Percentiles rank a stretch among this genome's conserved stretches.
These are phyloP conservation scores for Phytophthora fragariaefolia DNA, from an alignment of 352 stramenopile genomes.

Conservation along the genomic window DNA sequence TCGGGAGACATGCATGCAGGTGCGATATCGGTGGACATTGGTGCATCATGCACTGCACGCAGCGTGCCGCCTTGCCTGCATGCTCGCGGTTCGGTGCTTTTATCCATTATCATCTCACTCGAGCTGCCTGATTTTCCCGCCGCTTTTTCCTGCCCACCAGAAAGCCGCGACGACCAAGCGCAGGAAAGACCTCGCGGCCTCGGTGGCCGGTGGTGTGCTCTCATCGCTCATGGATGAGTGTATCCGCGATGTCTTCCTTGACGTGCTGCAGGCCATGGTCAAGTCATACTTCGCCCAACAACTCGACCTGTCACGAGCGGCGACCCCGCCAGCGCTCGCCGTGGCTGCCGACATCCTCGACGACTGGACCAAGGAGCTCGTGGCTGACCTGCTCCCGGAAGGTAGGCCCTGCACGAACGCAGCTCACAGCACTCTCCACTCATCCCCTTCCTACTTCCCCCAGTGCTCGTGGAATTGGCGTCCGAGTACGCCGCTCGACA, in stretches of 20 bases:
- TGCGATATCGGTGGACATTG: constrained; percentile 9
- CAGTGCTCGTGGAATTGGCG: constrained; percentile 43
- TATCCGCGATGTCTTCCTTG: constrained; percentile 44
- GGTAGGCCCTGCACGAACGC: constrained; percentile 22
- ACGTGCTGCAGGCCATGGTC: constrained; percentile 42
- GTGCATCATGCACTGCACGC: too few relatives aligned
- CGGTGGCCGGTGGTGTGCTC: constrained; percentile 20
- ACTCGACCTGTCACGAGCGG: constrained; percentile 42
- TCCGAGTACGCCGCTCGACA: constrained; percentile 22
- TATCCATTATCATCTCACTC: constrained; percentile 8
- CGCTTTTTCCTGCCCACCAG: too few relatives aligned
- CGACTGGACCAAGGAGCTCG: constrained; percentile 45
- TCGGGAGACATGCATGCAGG: constrained; percentile 36
- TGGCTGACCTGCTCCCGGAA: constrained; percentile 43
- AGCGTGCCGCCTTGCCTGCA: not conserved
- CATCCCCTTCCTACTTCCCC: constrained; percentile 2
- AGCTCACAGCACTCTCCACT: not conserved
- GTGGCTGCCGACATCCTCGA: constrained; percentile 46
- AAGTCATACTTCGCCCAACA: constrained; percentile 43
- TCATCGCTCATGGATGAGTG: constrained; percentile 29
- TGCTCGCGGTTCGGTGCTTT: constrained; percentile 2
- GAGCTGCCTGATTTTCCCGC: not conserved
- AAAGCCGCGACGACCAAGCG: constrained; percentile 21
- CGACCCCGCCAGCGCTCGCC: constrained; percentile 15
- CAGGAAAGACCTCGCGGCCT: constrained; percentile 27